Base-by-base conservation (phyloP, 1,284 basidiomycete species). In the Puccinia brachypodii region DNA sequence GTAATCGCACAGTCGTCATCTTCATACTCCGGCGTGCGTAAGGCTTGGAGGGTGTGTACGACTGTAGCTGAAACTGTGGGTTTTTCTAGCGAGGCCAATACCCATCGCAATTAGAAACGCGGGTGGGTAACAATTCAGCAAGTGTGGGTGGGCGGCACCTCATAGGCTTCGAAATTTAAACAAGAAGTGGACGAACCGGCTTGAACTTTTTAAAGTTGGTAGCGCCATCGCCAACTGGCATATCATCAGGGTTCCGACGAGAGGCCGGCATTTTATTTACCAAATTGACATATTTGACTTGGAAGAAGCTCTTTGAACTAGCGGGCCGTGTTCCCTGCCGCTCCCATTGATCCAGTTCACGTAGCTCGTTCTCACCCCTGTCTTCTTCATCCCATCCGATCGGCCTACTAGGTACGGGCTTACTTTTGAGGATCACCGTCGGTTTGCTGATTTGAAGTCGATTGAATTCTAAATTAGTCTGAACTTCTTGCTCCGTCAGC, bases 321-420 rank as follows among this genome's bases (percentile, higher is more conserved):
- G 53, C 68, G 31, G 40, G 44, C n/a, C 62, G 42, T 28, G 66
- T 72, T 58, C 71, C 68, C 25, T 47, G 16, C 14, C 31, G 38
- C 0, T 33, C 47, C 71, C 72, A 81, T 16, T 68, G 22, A 44
- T 75, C 62, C 79, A 81, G 74, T 75, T 81, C 28, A 22, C 72
- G 38, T 22, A 81, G 28, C 38, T 81, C 79, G 28, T 81, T 72
- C 64, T 81, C 79, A 19, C 53, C 60, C 6, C 38, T 14, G 42
- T 81, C 79, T 38, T 64, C 72, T 42, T 81, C 79, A 75, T 75
- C 62, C 79, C 79, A 81, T 53, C 72, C 72, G 22, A 81, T 81
- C 58, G 42, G 69, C 33, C 62, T 36, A 11, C 56, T 64, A 38
- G 53, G 56, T 36, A 60, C 68, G 8, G 42, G 79, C 14, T 33